A percentile compares a stretch with the other conserved stretches of the same genome.
phyloP scores from a whole-genome alignment of 1,139 yeast species.

The Sporopachydermia cereana region DNA sequence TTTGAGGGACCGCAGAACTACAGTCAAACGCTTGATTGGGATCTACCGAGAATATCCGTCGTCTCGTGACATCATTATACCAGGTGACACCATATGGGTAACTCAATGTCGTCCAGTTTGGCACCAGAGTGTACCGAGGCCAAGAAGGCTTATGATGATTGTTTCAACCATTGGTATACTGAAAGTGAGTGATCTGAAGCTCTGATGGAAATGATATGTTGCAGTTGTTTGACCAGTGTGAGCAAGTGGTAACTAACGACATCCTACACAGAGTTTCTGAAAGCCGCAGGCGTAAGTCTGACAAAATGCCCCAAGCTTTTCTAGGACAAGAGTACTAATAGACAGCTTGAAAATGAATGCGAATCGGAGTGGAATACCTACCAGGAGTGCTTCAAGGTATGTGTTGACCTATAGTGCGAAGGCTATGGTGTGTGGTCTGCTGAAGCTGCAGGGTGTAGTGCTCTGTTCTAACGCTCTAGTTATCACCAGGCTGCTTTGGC shows the following conservation, averaged over 20 bases:
- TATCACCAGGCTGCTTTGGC: conserved; percentile 51
- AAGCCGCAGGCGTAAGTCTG: conserved; percentile 41
- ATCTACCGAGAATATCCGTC: too few relatives aligned
- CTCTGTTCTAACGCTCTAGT: too few relatives aligned
- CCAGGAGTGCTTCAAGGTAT: conserved; percentile 67
- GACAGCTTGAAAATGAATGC: conserved; percentile 73
- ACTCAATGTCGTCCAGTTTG: conserved; percentile 73
- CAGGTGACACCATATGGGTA: conserved; percentile 4
- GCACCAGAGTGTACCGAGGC: conserved; percentile 94
- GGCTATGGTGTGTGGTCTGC: too few relatives aligned
- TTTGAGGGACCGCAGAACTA: too few relatives aligned
- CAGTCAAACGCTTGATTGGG: too few relatives aligned
- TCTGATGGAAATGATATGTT: background rate
- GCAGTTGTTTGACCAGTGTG: background rate
- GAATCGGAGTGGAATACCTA: conserved; percentile 81
- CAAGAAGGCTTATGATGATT: conserved; percentile 77
- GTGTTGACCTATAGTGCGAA: conserved; percentile 17
- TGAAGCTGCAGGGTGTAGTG: too few relatives aligned
- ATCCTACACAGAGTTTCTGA: conserved; percentile 54
- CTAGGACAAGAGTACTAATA: too few relatives aligned
- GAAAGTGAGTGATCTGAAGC: conserved; percentile 38
- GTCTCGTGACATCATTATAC: too few relatives aligned
- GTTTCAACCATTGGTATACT: conserved; percentile 94
- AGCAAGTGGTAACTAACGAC: too few relatives aligned
- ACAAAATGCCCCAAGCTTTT: too few relatives aligned